Conservation (phyloP, 1,284 basidiomycete species). For the Clitocybe nebularis region DNA sequence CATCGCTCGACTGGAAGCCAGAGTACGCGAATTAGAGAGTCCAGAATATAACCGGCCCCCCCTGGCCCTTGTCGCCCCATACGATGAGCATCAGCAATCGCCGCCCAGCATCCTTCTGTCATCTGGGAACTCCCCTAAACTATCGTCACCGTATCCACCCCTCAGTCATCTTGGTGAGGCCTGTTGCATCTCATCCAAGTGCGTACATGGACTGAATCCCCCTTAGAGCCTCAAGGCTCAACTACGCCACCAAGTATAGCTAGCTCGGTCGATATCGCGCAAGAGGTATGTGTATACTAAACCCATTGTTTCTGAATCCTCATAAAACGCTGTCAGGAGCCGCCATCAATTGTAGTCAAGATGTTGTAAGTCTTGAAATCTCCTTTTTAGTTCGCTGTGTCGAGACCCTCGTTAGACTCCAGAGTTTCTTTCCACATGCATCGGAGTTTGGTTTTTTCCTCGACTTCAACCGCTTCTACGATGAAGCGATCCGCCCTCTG, state of each 20-base stretch:
- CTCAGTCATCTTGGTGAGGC: too few species aligned
- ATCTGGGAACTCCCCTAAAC: slow-evolving; percentile 28
- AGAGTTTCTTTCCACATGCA: slow-evolving; percentile 37
- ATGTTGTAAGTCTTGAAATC: slow-evolving; percentile 27
- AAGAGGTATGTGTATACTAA: slow-evolving; percentile 6
- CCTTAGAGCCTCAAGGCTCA: slow-evolving; percentile 5
- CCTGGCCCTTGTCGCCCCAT: slow-evolving; percentile 38
- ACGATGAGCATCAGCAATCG: slow-evolving; percentile 24
- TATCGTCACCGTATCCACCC: slow-evolving; percentile 25
- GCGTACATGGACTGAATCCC: not conserved
- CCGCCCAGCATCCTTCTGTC: slow-evolving; percentile 7
- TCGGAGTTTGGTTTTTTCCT: slow-evolving; percentile 47
- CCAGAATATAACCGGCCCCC: slow-evolving; percentile 35
- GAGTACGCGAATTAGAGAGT: slow-evolving; percentile 38
- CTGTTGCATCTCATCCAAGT: slow-evolving; percentile 3
- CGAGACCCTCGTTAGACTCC: slow-evolving; percentile 24
- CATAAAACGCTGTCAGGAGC: too few species aligned
- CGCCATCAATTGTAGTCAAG: slow-evolving; percentile 27
- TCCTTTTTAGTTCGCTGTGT: not conserved
- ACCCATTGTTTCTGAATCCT: too few species aligned
- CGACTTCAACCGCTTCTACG: slow-evolving; percentile 34
- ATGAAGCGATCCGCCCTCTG: slow-evolving; percentile 27
- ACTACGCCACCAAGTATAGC: slow-evolving; percentile 23
- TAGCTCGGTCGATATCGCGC: slow-evolving; percentile 18
- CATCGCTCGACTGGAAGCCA: slow-evolving; percentile 34